Conservation (phyloP, 495 filamentous ascomycete species). For the Astrothelium subdiscretum region DNA sequence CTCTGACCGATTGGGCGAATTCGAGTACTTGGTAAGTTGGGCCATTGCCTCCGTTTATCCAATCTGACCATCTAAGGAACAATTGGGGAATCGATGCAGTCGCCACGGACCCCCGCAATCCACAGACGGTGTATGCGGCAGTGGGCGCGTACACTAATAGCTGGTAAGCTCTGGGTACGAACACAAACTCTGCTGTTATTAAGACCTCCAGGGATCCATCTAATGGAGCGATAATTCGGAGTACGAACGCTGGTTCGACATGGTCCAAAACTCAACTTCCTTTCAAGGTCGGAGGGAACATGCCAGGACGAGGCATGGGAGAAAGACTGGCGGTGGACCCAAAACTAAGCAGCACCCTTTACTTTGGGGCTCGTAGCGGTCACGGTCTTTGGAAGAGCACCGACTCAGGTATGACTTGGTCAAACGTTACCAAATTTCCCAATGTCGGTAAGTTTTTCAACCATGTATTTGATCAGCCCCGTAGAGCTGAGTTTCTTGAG, state of each 20-base stretch:
- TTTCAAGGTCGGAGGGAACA: conserved; percentile 53
- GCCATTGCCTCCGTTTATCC: background rate
- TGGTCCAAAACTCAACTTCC: conserved; percentile 37
- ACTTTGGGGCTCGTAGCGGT: conserved; percentile 49
- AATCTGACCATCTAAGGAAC: conserved; percentile 15
- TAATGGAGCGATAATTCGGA: conserved; percentile 40
- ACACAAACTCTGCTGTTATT: background rate
- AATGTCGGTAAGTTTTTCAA: conserved; percentile 30
- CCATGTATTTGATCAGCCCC: background rate
- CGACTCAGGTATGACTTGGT: conserved; percentile 44
- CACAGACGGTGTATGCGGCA: conserved; percentile 44
- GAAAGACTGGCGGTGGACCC: conserved; percentile 53
- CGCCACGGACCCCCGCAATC: conserved; percentile 44
- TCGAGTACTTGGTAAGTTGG: conserved; percentile 27
- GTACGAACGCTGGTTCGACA: conserved; percentile 38
- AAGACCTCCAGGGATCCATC: conserved; percentile 37
- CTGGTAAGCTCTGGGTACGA: conserved; percentile 28
- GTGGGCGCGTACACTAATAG: conserved; percentile 47
- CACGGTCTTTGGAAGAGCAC: conserved; percentile 51
- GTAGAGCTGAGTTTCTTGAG: background rate
- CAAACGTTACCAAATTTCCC: conserved; percentile 48
- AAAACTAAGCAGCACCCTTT: conserved; percentile 42
- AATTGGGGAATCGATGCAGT: conserved; percentile 50
- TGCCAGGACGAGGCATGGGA: conserved; percentile 54
- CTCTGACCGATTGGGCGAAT: conserved; percentile 30